A percentile compares a stretch with the other conserved stretches of the same genome.
These are phyloP conservation scores for Rachicladosporium sp. DNA, from an alignment of 2,329 filamentous ascomycete genomes.

Conservation along the genomic window DNA sequence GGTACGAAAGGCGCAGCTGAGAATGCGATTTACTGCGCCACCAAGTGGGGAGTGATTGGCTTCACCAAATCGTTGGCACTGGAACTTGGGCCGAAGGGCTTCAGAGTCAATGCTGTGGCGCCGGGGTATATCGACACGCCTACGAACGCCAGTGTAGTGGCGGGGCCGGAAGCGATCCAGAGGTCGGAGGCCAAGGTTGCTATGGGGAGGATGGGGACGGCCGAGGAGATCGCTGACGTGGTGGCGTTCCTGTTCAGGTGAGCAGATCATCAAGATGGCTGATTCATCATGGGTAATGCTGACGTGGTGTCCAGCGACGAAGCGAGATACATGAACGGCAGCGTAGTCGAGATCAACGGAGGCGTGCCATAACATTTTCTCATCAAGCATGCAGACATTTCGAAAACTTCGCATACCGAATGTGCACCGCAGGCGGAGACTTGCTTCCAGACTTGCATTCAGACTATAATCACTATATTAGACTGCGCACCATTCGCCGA, in stretches of 20 bases:
- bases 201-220: constrained; percentile 31
- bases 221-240: constrained; percentile 39
- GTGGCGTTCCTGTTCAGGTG: constrained; percentile 36
- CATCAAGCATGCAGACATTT: no score
- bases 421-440: no score
- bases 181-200: constrained; percentile 29
- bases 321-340: constrained; percentile 35
- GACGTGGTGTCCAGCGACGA: constrained; percentile 29
- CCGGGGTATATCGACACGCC: constrained; percentile 36
- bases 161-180: constrained; percentile 33
- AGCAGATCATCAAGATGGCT: no score
- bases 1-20: constrained; percentile 24
- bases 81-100: constrained; percentile 26
- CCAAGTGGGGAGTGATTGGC: constrained; percentile 33
- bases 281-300: no score
- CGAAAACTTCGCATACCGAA: no score
- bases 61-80: constrained; percentile 34
- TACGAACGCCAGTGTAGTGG: constrained; percentile 38
- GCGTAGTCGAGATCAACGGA: constrained; percentile 38
- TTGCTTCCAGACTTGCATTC: no score
- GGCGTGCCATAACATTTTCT: no score
- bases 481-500: no score
- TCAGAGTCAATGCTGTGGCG: constrained; percentile 28
- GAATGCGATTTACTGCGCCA: constrained; percentile 30
- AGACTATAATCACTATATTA: no score